A percentile compares a stretch with the other conserved stretches of the same genome.
phyloP scores from a whole-genome alignment of 2,329 filamentous ascomycete genomes.

The Colletotrichum tofieldiae region DNA sequence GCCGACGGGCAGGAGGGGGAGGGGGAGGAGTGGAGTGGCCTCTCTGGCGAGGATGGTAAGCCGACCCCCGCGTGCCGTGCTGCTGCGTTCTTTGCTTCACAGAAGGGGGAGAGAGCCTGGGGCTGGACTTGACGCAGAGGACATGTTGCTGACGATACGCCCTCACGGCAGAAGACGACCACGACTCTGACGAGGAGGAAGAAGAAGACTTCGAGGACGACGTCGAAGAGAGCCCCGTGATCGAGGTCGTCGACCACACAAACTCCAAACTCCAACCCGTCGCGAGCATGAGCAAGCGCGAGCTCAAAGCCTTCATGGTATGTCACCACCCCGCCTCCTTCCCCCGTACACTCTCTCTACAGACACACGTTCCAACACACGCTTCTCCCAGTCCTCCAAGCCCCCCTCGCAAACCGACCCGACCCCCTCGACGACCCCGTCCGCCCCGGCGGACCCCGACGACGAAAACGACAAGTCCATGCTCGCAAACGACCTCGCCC shows the following conservation, averaged over 20 bases:
- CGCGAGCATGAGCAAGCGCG: constrained; percentile 73
- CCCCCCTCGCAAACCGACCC: constrained; percentile 58
- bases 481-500: constrained; percentile 91
- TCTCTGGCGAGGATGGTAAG: constrained; percentile 66
- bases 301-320: constrained; percentile 86
- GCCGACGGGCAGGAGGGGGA: constrained; percentile 52
- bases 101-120: not conserved
- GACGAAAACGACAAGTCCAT: constrained; percentile 77
- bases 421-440: constrained; percentile 43
- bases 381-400: constrained; percentile 60
- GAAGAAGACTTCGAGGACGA: constrained; percentile 36
- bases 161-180: constrained; percentile 39
- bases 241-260: constrained; percentile 77
- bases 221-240: constrained; percentile 49
- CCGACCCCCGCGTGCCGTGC: not conserved
- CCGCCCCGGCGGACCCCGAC: constrained; percentile 51
- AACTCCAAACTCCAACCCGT: constrained; percentile 54
- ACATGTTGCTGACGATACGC: not conserved
- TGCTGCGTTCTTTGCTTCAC: not conserved
- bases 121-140: not conserved
- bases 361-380: constrained; percentile 13
- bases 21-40: constrained; percentile 74
- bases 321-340: constrained; percentile 20
- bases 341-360: not conserved
- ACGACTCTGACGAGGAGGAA: constrained; percentile 44